A percentile compares a stretch with the other conserved stretches of the same genome.
Conservation (phyloP, 2,329 filamentous ascomycete genomes). For the Fusarium virguliforme region DNA sequence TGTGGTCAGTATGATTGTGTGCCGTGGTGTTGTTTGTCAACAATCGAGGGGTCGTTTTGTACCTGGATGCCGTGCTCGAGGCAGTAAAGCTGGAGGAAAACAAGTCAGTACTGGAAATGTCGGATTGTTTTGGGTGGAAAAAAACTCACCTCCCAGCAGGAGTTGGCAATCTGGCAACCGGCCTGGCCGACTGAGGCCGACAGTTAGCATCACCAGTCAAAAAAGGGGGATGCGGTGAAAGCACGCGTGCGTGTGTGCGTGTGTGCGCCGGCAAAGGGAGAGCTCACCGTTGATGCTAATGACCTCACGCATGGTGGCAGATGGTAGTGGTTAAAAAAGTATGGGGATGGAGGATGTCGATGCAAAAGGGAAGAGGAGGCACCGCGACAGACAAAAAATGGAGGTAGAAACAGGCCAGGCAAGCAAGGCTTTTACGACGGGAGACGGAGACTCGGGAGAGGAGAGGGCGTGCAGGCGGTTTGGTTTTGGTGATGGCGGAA, state of each 20-base stretch:
- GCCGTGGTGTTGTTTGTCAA: slow-evolving; percentile 38
- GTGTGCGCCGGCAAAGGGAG: slow-evolving; percentile 48
- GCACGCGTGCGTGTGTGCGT: slow-evolving; percentile 48
- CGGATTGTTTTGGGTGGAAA: slow-evolving; percentile 33
- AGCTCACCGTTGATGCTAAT: slow-evolving; percentile 97
- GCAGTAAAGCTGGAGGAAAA: slow-evolving; percentile 87
- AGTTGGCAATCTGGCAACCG: slow-evolving; percentile 99
- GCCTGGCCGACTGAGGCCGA: slow-evolving; percentile 91
- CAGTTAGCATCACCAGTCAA: slow-evolving; percentile 65
- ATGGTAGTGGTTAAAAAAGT: slow-evolving; percentile 45
- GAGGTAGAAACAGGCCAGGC: slow-evolving; percentile 50
- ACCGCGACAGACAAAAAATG: slow-evolving; percentile 40
- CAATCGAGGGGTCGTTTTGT: slow-evolving; percentile 59
- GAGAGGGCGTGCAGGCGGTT: slow-evolving; percentile 49
- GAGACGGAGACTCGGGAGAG: slow-evolving; percentile 45
- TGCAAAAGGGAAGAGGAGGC: slow-evolving; percentile 55
- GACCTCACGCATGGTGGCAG: slow-evolving; percentile 94
- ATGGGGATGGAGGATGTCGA: slow-evolving; percentile 52
- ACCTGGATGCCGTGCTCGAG: slow-evolving; percentile 99
- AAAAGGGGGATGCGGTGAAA: slow-evolving; percentile 61
- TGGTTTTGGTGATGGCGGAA: slow-evolving; percentile 48
- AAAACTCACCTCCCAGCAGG: slow-evolving; percentile 97
- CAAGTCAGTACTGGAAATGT: slow-evolving; percentile 49
- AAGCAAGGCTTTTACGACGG: slow-evolving; percentile 50
- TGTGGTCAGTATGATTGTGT: slow-evolving; percentile 32